phyloP scores from a whole-genome alignment of 257 asterid species.

The Solanum chiquidenum region DNA sequence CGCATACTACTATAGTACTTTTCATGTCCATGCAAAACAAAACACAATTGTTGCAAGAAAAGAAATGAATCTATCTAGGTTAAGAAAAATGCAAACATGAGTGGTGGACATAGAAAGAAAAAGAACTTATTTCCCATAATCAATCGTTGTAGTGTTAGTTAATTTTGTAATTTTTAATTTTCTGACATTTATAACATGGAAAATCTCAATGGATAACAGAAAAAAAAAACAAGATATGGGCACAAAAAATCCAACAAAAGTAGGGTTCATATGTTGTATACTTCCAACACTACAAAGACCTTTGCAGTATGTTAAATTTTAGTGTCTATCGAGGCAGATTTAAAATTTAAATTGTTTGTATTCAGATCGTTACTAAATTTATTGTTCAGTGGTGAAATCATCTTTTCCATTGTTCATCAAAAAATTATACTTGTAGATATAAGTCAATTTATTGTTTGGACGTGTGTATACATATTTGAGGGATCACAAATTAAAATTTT shows the following conservation, averaged over 20 bases:
- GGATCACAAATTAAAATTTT: background rate
- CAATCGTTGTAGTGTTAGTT: background rate
- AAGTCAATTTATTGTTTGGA: background rate
- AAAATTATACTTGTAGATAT: background rate
- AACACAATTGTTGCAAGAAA: background rate
- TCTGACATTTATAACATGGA: conserved; percentile 10
- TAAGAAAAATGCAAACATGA: background rate
- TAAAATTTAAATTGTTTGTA: background rate
- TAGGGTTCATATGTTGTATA: conserved; percentile 18
- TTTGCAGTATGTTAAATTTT: background rate
- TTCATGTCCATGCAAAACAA: background rate
- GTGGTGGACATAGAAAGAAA: background rate
- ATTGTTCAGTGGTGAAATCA: background rate
- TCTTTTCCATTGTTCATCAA: background rate
- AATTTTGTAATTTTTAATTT: background rate
- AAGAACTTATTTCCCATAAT: background rate
- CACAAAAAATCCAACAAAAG: conserved; percentile 12
- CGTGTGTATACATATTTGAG: background rate
- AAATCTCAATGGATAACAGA: background rate
- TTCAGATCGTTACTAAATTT: background rate
- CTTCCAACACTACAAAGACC: conserved; percentile 15
- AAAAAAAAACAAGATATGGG: conserved; percentile 43
- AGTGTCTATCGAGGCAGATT: background rate
- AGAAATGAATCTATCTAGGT: background rate
- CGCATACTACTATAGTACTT: background rate